These are phyloP conservation scores for Sugiyamaella novakii DNA, from an alignment of 1,139 yeast genomes.

Conservation along the genomic window DNA sequence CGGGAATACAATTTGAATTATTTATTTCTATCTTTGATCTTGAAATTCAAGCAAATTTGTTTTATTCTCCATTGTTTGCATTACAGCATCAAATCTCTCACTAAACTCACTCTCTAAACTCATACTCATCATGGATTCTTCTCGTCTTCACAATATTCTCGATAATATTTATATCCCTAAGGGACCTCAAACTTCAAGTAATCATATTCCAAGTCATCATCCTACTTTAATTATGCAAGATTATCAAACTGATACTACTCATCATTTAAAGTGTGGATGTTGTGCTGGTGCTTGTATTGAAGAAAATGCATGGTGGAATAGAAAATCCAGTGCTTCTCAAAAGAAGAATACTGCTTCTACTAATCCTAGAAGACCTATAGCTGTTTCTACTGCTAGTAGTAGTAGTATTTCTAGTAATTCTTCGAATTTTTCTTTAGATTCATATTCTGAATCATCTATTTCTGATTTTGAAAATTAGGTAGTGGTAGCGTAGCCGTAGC, in stretches of 20 bases:
- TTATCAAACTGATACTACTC: conserved; percentile 49
- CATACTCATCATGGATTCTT: conserved; percentile 50
- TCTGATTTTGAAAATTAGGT: conserved; percentile 13
- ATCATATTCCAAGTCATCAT: conserved; percentile 48
- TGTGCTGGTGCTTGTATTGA: conserved; percentile 51
- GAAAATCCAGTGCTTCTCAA: conserved; percentile 21
- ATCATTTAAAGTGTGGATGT: conserved; percentile 52
- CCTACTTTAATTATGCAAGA: conserved; percentile 54
- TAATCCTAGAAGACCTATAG: conserved; percentile 20
- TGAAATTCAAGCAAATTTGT: no score
- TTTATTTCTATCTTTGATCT: no score
- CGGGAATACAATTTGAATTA: background rate
- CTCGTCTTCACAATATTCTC: conserved; percentile 44
- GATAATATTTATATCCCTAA: conserved; percentile 51
- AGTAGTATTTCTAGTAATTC: conserved; percentile 17
- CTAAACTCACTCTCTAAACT: no score
- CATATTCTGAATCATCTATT: conserved; percentile 15
- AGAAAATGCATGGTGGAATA: conserved; percentile 51
- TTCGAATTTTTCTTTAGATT: conserved; percentile 11
- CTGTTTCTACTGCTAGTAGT: conserved; percentile 19
- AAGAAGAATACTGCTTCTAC: background rate
- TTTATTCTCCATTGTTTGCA: no score
- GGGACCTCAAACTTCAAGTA: conserved; percentile 30
- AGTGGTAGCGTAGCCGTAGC: background rate
- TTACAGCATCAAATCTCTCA: no score